phyloP scores from a whole-genome alignment of 139 green algal species.

The Chlorella sp. region DNA sequence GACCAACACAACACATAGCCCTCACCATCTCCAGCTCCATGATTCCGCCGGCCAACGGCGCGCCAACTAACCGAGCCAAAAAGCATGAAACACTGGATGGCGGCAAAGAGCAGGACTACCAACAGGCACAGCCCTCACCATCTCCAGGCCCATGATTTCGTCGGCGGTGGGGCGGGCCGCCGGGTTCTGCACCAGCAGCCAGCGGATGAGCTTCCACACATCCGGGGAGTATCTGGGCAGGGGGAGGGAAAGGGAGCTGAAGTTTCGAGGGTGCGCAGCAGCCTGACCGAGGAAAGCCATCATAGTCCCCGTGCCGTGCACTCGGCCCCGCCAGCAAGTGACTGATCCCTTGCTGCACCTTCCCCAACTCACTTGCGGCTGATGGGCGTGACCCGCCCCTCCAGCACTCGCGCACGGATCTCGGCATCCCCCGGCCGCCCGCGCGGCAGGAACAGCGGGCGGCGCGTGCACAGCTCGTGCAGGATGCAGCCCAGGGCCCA shows the following conservation, averaged over 20 bases:
- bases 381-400: neutral
- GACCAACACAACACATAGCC: too few relatives aligned
- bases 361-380: constrained; percentile 3
- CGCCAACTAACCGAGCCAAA: too few relatives aligned
- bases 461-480: constrained; percentile 77
- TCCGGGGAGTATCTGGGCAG: constrained; percentile 24
- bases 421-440: constrained; percentile 1
- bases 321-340: too few relatives aligned
- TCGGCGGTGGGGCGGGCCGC: constrained; percentile 27
- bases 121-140: neutral
- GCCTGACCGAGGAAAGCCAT: too few relatives aligned
- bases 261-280: too few relatives aligned
- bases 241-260: too few relatives aligned
- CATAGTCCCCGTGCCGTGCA: too few relatives aligned
- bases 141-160: constrained; percentile 12
- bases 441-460: constrained; percentile 19
- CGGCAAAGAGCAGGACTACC: too few relatives aligned
- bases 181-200: constrained; percentile 14
- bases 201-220: constrained; percentile 5
- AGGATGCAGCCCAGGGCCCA: constrained; percentile 89
- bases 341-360: too few relatives aligned
- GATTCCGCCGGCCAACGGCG: constrained; percentile 24
- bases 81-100: neutral
- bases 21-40: constrained; percentile 16
- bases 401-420: neutral